Base-by-base conservation (phyloP, 352 stramenopile genomes). In the Bremia lactucae region DNA sequence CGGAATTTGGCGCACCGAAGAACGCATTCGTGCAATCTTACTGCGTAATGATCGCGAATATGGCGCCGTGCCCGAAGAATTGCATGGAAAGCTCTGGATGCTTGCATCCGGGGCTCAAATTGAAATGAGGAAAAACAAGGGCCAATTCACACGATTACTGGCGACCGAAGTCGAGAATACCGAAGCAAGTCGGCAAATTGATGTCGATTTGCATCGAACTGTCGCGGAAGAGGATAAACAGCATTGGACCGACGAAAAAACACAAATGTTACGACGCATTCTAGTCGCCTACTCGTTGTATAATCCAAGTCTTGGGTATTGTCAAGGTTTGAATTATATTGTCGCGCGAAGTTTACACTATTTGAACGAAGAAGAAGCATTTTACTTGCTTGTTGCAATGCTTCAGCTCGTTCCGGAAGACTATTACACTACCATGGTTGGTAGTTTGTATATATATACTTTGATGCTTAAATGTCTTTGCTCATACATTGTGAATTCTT, bases 281-380 rank as follows among this genome's bases (percentile, higher is more conserved):
- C 60, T 95, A n/a, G 68, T 93, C 11, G 81, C 83, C 7, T 93
- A 93, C 37, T 80, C 79, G 4, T 72, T 71, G 10, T 82, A 81
- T 53, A 92, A 94, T 49, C 72, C 76, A 10, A 68, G 62, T 41
- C 53, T 93, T 3, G 81, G 80, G 2, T 95, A 95, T 55, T 93
- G 81, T 42, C 83, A 95, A 42, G 83, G 83, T 3, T 40, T 95
- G 31, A 95, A 95, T 61, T 92, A 89, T 48, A 87, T 95, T 40
- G 81, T 83, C 14, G 70, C 76, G 13, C 62, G 77, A 29, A 59
- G 85, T 21, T 54, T 95, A 9, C 71, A 73, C 35, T 78, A 70
- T 46, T 31, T 88, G 16, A 55, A 52, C 18, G 76, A 92, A 50
- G 77, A 88, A 57, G 68, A 84, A 51, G 59, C 72, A 7, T 95